Base-by-base conservation (phyloP, 1,139 yeast genomes). In the Taiozyma sp. region DNA sequence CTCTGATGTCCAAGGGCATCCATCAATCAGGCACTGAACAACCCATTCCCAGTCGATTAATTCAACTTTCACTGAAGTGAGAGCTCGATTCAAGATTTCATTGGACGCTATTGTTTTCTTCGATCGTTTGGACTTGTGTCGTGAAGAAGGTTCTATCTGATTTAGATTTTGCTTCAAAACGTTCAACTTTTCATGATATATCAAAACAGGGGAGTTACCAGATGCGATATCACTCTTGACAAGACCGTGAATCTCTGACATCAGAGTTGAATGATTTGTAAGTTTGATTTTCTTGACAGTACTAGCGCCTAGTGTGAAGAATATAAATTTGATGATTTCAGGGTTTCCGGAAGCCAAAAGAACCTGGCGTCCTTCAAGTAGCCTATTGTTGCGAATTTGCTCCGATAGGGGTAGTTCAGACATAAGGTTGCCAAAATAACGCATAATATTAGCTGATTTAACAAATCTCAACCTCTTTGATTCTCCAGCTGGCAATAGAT, bases 401-500 rank as follows among this genome's bases (percentile, higher is more conserved):
- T 64, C 56, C 2, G 53, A 50, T 47, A 81, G 60, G 2, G 52
- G 48, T 3, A 42, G 45, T 0, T 65, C 66, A 1, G 49, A 43
- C 0, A 66, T 65, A 53, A 60, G 69, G 40, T 71, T 69, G 19
- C 53, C 40, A 11, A 73, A 58, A 58, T 78, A 83, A 9, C 59
- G 58, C 44, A 58, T 71, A 2, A 79, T 63, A 52, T 81, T 78
- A 29, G 73, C 56, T n/a, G 60, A 53, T 46, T 54, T 56, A 11
- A 49, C 11, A 2, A 50, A 39, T 1, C 51, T 50, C 10, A 55
- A 8, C 9, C 46, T 42, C 21, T 51, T 50, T 2, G 63, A 61
- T 35, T 76, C 78, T 0, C 97, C 97, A 0, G 95, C 82, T 1
- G 95, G 86, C 42, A 90, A 68, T 3, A 86, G 62, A 63, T 83